These are phyloP conservation scores for Trichoderma parareesei DNA, from an alignment of 495 filamentous ascomycete species.

Conservation along the genomic window DNA sequence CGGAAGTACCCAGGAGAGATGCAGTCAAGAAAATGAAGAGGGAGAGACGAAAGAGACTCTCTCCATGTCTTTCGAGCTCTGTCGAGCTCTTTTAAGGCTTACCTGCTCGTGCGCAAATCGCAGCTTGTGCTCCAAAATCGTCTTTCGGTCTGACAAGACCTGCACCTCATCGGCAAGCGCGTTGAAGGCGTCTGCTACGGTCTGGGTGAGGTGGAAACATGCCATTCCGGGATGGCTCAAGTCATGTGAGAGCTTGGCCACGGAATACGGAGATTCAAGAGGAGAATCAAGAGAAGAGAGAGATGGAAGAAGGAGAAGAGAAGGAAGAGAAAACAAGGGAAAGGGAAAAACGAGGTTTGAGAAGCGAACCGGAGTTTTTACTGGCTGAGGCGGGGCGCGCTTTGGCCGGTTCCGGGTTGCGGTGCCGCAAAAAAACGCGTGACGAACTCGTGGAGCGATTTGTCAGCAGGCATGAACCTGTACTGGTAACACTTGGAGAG, in stretches of 20 bases:
- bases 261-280: neutral
- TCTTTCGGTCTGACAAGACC: slow-evolving; percentile 45
- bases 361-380: slow-evolving; percentile 12
- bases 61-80: neutral
- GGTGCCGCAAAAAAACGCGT: neutral
- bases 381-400: slow-evolving; percentile 11
- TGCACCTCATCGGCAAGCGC: slow-evolving; percentile 53
- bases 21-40: neutral
- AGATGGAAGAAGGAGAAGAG: neutral
- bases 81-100: slow-evolving; percentile 16
- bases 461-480: neutral
- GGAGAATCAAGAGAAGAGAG: neutral
- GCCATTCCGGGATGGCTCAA: slow-evolving; percentile 26
- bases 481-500: no score
- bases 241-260: slow-evolving; percentile 7
- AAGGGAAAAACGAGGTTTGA: no score
- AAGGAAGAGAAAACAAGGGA: neutral
- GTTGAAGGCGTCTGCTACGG: slow-evolving; percentile 54
- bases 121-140: slow-evolving; percentile 49
- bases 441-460: neutral
- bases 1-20: neutral
- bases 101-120: slow-evolving; percentile 52
- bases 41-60: slow-evolving; percentile 10
- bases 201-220: slow-evolving; percentile 35
- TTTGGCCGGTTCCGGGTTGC: slow-evolving; percentile 4